Conservation (phyloP, 2,329 filamentous ascomycete genomes). For the Incumbomyces delicatus region DNA sequence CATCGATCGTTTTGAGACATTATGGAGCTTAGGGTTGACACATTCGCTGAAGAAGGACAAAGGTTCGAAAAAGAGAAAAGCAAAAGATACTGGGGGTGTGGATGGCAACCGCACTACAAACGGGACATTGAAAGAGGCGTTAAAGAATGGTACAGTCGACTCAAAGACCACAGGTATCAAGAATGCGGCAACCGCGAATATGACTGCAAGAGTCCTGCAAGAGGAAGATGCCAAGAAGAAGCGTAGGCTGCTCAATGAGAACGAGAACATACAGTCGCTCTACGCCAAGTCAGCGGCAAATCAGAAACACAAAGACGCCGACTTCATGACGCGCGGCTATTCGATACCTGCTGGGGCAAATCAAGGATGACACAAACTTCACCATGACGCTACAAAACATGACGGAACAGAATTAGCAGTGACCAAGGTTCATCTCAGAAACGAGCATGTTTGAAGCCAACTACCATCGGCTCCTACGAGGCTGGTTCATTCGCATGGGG, state of each 20-base stretch:
- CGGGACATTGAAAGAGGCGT: background rate
- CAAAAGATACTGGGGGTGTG: constrained; percentile 38
- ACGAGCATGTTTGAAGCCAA: no score
- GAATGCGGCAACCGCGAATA: constrained; percentile 71
- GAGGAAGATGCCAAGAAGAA: constrained; percentile 81
- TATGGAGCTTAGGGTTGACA: constrained; percentile 63
- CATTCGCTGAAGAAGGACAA: constrained; percentile 78
- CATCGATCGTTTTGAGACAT: constrained; percentile 53
- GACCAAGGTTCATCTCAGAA: no score
- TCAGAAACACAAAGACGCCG: constrained; percentile 33
- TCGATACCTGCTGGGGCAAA: constrained; percentile 37
- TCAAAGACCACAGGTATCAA: constrained; percentile 54
- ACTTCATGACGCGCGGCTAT: constrained; percentile 52
- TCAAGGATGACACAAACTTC: constrained; percentile 9
- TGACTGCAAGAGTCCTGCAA: constrained; percentile 77
- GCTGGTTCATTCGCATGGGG: no score
- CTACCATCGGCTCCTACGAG: no score
- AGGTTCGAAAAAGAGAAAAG: constrained; percentile 63
- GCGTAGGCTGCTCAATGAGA: constrained; percentile 58
- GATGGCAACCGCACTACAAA: constrained; percentile 30
- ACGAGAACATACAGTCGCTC: constrained; percentile 46
- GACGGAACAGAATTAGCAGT: no score
- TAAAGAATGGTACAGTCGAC: background rate
- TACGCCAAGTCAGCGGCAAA: constrained; percentile 35
- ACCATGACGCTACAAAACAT: no score